These are phyloP conservation scores for Ophiorrhiza pumila DNA, from an alignment of 257 asterid genomes.

Conservation along the genomic window DNA sequence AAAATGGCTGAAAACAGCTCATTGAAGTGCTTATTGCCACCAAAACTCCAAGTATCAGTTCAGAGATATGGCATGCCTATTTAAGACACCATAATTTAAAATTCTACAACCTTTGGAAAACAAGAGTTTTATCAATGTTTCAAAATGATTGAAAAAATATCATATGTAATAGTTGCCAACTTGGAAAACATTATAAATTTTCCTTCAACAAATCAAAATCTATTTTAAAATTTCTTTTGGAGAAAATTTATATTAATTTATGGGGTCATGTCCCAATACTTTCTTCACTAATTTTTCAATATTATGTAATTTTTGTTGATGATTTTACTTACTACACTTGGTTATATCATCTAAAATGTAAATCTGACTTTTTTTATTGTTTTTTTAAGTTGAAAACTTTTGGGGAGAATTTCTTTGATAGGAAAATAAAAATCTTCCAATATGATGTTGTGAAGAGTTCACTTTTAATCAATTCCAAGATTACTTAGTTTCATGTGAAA, in stretches of 20 bases:
- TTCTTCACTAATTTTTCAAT: background rate
- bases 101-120: no score
- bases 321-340: no score
- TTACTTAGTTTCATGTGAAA: background rate
- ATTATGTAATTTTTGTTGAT: background rate
- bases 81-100: no score
- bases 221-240: background rate
- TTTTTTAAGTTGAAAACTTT: slow-evolving; percentile 4
- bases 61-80: no score
- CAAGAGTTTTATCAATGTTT: no score
- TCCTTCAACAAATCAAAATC: no score
- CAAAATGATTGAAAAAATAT: no score
- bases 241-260: background rate
- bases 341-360: background rate
- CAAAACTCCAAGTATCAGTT: no score
- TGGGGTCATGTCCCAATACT: background rate
- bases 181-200: no score
- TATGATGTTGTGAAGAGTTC: background rate
- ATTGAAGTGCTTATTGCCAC: no score
- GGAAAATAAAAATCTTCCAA: background rate
- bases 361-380: background rate
- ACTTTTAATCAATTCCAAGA: background rate
- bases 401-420: background rate
- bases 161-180: no score
- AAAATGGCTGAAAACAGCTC: no score